A percentile compares a stretch with the other conserved stretches of the same genome.
phyloP scores from a whole-genome alignment of 2,329 filamentous ascomycete species.

The Trichoderma breve region DNA sequence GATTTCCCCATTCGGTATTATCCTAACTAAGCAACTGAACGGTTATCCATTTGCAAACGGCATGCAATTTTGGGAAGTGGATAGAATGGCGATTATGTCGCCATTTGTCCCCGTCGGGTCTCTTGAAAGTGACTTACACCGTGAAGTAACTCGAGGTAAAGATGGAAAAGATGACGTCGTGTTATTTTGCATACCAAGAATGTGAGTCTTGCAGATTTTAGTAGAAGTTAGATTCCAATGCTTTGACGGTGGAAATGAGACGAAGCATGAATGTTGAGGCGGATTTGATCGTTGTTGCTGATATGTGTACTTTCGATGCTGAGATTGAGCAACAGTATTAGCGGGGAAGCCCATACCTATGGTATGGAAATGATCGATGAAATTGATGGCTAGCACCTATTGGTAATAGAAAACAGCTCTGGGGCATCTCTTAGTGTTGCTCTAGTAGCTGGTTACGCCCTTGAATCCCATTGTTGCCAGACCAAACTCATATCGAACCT shows the following conservation, averaged over 20 bases:
- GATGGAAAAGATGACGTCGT: not conserved
- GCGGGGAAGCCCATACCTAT: not conserved
- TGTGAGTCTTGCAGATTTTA: not conserved
- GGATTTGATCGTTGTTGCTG: not conserved
- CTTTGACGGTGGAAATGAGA: not conserved
- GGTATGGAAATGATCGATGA: not conserved
- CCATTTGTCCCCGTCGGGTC: not conserved
- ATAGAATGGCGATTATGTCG: not conserved
- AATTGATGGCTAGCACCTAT: not conserved
- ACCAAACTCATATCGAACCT: not conserved
- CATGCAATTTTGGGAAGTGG: not conserved
- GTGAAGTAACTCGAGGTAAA: not conserved
- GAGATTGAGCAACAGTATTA: rapidly evolving
- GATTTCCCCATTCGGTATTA: not conserved
- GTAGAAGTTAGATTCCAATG: not conserved
- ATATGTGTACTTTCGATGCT: not conserved
- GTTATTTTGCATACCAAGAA: not conserved
- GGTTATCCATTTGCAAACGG: not conserved
- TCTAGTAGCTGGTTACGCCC: not conserved
- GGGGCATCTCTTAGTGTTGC: not conserved
- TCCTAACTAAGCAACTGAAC: not conserved
- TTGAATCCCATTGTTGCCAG: not conserved
- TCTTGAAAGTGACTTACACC: not conserved
- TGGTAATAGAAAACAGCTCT: not conserved
- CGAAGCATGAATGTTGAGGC: not conserved